Conservation (phyloP, 257 asterid genomes). For the Solanum tacnaense region DNA sequence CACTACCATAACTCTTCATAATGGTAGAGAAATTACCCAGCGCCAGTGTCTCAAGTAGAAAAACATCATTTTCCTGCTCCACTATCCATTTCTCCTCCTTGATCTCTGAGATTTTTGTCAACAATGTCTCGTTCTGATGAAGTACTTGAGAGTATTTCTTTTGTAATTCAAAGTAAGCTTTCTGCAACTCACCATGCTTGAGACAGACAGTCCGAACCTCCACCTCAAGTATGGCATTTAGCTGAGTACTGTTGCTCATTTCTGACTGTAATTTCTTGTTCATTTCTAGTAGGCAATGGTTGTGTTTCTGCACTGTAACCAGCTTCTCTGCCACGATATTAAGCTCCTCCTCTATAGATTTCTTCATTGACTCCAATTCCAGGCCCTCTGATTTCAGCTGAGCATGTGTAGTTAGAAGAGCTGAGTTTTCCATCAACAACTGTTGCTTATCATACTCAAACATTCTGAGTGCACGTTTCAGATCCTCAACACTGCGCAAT, state of each 20-base stretch:
- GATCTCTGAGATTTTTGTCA: slow-evolving; percentile 38
- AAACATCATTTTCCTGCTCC: slow-evolving; percentile 44
- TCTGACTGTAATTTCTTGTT: slow-evolving; percentile 41
- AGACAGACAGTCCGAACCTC: slow-evolving; percentile 33
- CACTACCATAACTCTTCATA: slow-evolving; percentile 29
- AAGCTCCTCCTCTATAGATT: slow-evolving; percentile 39
- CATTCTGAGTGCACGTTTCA: slow-evolving; percentile 39
- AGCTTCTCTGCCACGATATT: slow-evolving; percentile 38
- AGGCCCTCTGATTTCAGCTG: slow-evolving; percentile 56
- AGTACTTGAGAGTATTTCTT: slow-evolving; percentile 28
- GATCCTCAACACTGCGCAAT: slow-evolving; percentile 36
- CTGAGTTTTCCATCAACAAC: slow-evolving; percentile 63
- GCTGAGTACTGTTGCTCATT: slow-evolving; percentile 21
- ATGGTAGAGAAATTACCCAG: slow-evolving; percentile 27
- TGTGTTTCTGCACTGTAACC: slow-evolving; percentile 31
- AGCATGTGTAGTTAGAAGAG: slow-evolving; percentile 46
- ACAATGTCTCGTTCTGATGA: slow-evolving; percentile 43
- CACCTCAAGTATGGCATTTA: slow-evolving; percentile 29
- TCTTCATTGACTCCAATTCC: slow-evolving; percentile 52
- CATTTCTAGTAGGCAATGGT: slow-evolving; percentile 38
- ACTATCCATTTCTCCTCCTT: slow-evolving; percentile 39
- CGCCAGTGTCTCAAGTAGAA: slow-evolving; percentile 38
- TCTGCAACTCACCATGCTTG: slow-evolving; percentile 36
- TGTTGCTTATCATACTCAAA: slow-evolving; percentile 53
- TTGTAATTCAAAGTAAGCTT: slow-evolving; percentile 35